Evolutionary conservation across 176 grass and related monocot genomes (phyloP).

Genomic region (Paspalum notatum): DNA sequence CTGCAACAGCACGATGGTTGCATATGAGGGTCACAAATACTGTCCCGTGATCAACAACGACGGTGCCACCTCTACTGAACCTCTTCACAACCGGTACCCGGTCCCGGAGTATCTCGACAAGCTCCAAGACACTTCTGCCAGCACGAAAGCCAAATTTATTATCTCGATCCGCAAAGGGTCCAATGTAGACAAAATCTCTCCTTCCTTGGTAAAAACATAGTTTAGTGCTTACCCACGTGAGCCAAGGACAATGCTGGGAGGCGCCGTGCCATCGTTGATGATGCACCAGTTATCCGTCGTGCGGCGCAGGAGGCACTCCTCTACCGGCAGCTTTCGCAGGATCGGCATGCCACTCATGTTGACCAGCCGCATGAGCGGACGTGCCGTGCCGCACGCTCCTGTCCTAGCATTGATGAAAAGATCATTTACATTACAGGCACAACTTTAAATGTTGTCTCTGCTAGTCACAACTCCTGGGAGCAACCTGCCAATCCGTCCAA

Average conservation of each 20-base stretch:
- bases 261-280: conserved; percentile 63
- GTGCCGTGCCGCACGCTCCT: background rate
- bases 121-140: conserved; percentile 75
- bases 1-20: conserved; percentile 60
- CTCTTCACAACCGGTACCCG: conserved; percentile 68
- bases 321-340: conserved; percentile 69
- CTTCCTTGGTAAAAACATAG: background rate
- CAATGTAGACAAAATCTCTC: background rate
- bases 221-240: conserved; percentile 57
- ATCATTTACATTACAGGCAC: conserved; percentile 97
- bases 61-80: conserved; percentile 80
- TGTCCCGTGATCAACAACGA: conserved; percentile 77
- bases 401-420: conserved; percentile 90
- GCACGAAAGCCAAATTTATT: background rate
- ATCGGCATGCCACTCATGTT: conserved; percentile 54
- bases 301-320: conserved; percentile 63
- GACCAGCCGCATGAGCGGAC: conserved; percentile 66
- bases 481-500: conserved; percentile 94
- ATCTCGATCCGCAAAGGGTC: background rate
- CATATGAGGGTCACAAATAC: conserved; percentile 85
- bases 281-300: conserved; percentile 77
- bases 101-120: conserved; percentile 64
- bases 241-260: conserved; percentile 78
- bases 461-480: conserved; percentile 80
- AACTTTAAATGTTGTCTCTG: conserved; percentile 92